Evolutionary conservation across 2,329 filamentous ascomycete species (phyloP), one percentile per base, ranked within the genome.

Genomic region (Ophiocordyceps camponoti-saundersi): DNA sequence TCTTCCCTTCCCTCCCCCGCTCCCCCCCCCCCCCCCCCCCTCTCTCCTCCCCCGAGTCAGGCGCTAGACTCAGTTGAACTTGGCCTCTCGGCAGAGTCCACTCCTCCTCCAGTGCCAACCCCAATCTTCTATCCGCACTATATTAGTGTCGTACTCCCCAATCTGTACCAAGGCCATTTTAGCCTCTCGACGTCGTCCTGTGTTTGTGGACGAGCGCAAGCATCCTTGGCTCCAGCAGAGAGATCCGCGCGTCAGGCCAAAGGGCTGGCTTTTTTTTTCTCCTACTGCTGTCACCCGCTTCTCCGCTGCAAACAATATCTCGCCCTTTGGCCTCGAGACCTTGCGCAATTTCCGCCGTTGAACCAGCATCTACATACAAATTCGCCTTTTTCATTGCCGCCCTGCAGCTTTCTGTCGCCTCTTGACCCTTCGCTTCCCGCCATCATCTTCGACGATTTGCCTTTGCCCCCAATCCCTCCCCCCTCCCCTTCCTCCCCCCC

Each of bases 81-180:
- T 60, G 56, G 57, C 52, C 44, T 48, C 51, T 60, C 57, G 57
- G 60, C 55, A 60, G 53, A 57, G 55, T 49, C 54, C 57, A 57
- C 56, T 34, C 40, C 32, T 39, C 34, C 15, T n/a, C n/a, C n/a
- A 46, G 51, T 52, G 54, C 56, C 53, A 55, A 55, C 44, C 53
- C 56, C 51, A 57, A 56, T 53, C 56, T 55, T 53, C 56, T 56
- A 61, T 55, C 52, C 57, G 58, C 58, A 63, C 61, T 64, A 64
- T 64, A 64, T 61, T 64, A 65, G 62, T 62, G 57, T 55, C 54
- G 56, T 54, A 53, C 58, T 62, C 60, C 62, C 61, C 59, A 61
- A 61, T 58, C 58, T 55, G 52, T 55, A 58, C 55, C 53, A 56
- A 49, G 49, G 43, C 43, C 49, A 45, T 50, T 52, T 52, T 53